Conservation (phyloP, 495 filamentous ascomycete species). For the Jackrogersella minutella region DNA sequence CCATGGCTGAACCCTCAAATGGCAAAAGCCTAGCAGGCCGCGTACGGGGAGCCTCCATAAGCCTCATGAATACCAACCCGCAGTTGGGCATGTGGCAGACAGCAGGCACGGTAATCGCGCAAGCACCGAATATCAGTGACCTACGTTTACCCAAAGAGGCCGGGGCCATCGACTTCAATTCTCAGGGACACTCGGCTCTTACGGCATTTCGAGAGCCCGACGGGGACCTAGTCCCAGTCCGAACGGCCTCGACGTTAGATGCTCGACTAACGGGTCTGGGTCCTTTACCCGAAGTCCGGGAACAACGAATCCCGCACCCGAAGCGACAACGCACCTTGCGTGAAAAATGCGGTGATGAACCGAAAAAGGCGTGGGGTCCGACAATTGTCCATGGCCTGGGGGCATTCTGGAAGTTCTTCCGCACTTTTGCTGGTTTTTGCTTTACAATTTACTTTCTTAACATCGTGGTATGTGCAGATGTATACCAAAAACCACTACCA, state of each 20-base stretch:
- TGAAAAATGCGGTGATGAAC: constrained; percentile 14
- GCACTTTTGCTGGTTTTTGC: constrained; percentile 66
- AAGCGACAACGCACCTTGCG: background rate
- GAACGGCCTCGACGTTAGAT: background rate
- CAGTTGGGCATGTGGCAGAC: constrained; percentile 48
- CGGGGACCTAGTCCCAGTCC: constrained; percentile 17
- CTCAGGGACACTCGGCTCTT: constrained; percentile 25
- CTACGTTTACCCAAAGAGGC: constrained; percentile 35
- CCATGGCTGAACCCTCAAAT: constrained; percentile 22
- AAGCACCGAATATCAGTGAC: constrained; percentile 44
- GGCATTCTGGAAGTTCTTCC: constrained; percentile 45
- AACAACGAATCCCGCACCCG: background rate
- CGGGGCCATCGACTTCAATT: constrained; percentile 36
- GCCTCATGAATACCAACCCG: constrained; percentile 45
- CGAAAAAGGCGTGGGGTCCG: constrained; percentile 37
- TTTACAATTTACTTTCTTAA: constrained; percentile 72
- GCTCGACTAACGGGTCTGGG: background rate
- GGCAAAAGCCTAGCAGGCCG: constrained; percentile 28
- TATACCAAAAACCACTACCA: background rate
- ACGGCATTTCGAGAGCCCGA: constrained; percentile 21
- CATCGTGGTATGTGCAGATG: constrained; percentile 70
- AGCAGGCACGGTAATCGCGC: constrained; percentile 42
- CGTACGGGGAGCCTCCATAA: constrained; percentile 39
- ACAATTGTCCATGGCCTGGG: constrained; percentile 35
- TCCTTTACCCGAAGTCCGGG: background rate